Evolutionary conservation across 2,329 filamentous ascomycete genomes (phyloP), one percentile per base, ranked within the genome.

Genomic region (Aureobasidium sp.): DNA sequence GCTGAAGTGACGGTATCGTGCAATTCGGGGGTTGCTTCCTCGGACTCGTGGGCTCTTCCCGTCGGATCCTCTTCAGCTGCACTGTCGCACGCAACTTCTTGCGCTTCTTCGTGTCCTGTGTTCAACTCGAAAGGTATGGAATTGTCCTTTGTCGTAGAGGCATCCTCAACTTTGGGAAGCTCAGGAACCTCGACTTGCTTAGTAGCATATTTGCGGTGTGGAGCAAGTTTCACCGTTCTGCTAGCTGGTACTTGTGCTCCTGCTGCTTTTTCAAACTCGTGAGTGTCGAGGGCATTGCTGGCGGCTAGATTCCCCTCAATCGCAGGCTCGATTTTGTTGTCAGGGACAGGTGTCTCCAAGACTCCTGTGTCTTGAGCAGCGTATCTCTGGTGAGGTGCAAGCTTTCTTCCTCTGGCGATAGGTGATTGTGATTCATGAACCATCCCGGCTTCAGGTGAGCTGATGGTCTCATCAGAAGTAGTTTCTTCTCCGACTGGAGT

Each of bases 121-220:
- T n/a, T n/a, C n/a, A n/a, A n/a, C n/a, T n/a, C n/a, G n/a, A n/a
- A n/a, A n/a, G n/a, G n/a, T n/a, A n/a, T n/a, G n/a, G 11, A 6
- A 10, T 41, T 6, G 2, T 41, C 22, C 22, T 27, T 25, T 7
- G 21, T 10, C 1, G 14, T 27, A 7, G 16, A 25, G 1, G 14
- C 12, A 7, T 7, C 24, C 25, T 44, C 25, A 7, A 8, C 40
- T 44, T 12, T 17, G 7, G 40, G 5, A 21, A 32, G 5, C 19
- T 50, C 58, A 2, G 62, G 54, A 21, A 57, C 42, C n/a, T 64
- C 58, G 22, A 11, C 6, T n/a, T 17, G 38, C 17, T 14, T 3
- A 27, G 38, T 6, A 41, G n/a, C 60, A 40, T 7, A 24, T 54
- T 42, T 44, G n/a, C 16, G 22, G 19, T 40, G 42, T 16, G 34